A percentile compares a stretch with the other conserved stretches of the same genome.
phyloP scores from a whole-genome alignment of 441 rosid species.

The Biscutella laevigata region DNA sequence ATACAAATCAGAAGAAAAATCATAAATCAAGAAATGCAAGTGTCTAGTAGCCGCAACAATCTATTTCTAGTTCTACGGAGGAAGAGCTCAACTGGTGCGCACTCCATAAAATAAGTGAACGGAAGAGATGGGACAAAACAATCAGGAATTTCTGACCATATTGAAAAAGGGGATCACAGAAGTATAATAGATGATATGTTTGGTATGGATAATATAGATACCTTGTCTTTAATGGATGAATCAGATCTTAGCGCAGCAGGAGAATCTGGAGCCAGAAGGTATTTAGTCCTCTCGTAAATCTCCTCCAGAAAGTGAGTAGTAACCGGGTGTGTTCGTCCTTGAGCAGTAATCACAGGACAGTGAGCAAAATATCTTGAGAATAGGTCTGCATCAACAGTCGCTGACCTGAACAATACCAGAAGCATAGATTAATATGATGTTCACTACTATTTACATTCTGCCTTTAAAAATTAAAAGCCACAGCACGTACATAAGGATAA shows the following conservation, averaged over 20 bases:
- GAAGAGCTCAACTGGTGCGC: neutral
- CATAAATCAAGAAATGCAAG: neutral
- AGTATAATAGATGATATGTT: neutral
- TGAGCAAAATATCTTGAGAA: slow-evolving; percentile 79
- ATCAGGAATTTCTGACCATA: neutral
- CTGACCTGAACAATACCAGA: slow-evolving; percentile 57
- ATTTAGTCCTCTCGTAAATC: slow-evolving; percentile 59
- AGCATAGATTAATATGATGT: slow-evolving; percentile 6
- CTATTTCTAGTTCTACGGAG: neutral
- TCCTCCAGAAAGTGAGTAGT: slow-evolving; percentile 75
- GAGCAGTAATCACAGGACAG: slow-evolving; percentile 83
- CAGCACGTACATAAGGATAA: slow-evolving; percentile 73
- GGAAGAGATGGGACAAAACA: slow-evolving; percentile 1
- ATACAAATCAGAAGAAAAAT: too few species aligned
- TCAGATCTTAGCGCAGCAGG: slow-evolving; percentile 60
- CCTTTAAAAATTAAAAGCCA: slow-evolving; percentile 3
- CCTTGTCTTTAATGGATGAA: slow-evolving; percentile 48
- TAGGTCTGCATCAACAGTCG: slow-evolving; percentile 82
- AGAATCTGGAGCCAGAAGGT: slow-evolving; percentile 78
- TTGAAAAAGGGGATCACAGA: neutral
- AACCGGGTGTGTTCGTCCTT: slow-evolving; percentile 89
- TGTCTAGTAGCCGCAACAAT: neutral
- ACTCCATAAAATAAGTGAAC: neutral
- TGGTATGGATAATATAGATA: slow-evolving; percentile 20
- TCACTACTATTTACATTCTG: neutral